A percentile compares a stretch with the other conserved stretches of the same genome.
Evolutionary conservation across 129 eudicot species (phyloP).

Genomic region (Calendula officinalis): DNA sequence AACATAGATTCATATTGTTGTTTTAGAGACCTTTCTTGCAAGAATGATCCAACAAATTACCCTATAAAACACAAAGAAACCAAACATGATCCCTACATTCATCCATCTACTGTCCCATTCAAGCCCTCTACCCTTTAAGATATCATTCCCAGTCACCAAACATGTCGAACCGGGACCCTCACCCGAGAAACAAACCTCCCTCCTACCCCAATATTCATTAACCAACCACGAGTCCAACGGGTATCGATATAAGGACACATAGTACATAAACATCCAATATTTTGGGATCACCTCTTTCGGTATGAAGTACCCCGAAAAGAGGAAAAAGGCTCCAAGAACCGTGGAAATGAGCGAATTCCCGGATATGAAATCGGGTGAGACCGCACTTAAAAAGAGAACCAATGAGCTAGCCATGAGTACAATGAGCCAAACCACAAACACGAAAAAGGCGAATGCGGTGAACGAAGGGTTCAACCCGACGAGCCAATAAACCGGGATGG

Average conservation of each 20-base stretch:
- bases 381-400: conserved; percentile 80
- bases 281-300: conserved; percentile 84
- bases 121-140: conserved; percentile 78
- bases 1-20: conserved; percentile 46
- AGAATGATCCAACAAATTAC: conserved; percentile 88
- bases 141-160: conserved; percentile 65
- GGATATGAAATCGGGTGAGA: conserved; percentile 88
- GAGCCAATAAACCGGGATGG: conserved; percentile 83
- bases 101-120: conserved; percentile 75
- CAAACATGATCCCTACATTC: conserved; percentile 89
- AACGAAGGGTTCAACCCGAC: conserved; percentile 80
- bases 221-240: conserved; percentile 79
- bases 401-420: conserved; percentile 95
- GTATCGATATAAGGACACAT: conserved; percentile 83
- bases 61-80: conserved; percentile 84
- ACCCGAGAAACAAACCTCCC: conserved; percentile 56
- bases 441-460: conserved; percentile 65
- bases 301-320: conserved; percentile 92
- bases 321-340: conserved; percentile 89
- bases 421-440: conserved; percentile 77
- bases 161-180: conserved; percentile 39
- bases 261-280: conserved; percentile 96
- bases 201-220: conserved; percentile 86
- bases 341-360: conserved; percentile 89
- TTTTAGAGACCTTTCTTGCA: conserved; percentile 70